These are phyloP conservation scores for Cordyceps pruinosa DNA, from an alignment of 2,329 filamentous ascomycete species.

Conservation along the genomic window DNA sequence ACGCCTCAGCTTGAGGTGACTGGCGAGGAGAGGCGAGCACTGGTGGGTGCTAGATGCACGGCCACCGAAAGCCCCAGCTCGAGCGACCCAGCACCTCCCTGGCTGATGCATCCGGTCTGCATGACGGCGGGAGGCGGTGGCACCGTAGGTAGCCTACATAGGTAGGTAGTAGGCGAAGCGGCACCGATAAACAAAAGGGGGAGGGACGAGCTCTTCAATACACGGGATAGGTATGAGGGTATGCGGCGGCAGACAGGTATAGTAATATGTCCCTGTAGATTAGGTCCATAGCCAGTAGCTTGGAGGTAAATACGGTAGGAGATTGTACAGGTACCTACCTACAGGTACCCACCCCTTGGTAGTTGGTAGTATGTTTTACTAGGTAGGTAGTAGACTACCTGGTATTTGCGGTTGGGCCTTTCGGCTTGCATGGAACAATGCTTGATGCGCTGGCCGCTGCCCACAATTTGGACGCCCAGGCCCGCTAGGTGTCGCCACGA, in stretches of 20 bases:
- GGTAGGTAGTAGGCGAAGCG: not conserved
- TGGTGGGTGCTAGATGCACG: too few species aligned
- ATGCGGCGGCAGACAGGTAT: too few species aligned
- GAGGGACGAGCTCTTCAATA: not conserved
- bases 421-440: slow-evolving; percentile 2
- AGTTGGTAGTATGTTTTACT: too few species aligned
- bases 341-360: too few species aligned
- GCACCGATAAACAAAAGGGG: not conserved
- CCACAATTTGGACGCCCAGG: not conserved
- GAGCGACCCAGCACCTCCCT: slow-evolving; percentile 2
- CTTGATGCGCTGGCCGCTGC: slow-evolving; percentile 5
- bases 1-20: slow-evolving; percentile 10
- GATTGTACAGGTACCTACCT: too few species aligned
- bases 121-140: not conserved
- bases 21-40: not conserved
- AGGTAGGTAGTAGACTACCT: too few species aligned
- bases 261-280: too few species aligned
- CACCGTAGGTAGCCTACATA: not conserved
- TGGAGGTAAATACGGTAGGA: too few species aligned
- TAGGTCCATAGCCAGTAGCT: too few species aligned
- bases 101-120: not conserved
- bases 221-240: not conserved
- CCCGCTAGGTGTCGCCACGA: not conserved
- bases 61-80: not conserved
- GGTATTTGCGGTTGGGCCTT: not conserved